Evolutionary conservation across 106 monocot genomes (phyloP), one percentile per base, ranked within the genome.

Genomic region (Amphibolis antarctica): DNA sequence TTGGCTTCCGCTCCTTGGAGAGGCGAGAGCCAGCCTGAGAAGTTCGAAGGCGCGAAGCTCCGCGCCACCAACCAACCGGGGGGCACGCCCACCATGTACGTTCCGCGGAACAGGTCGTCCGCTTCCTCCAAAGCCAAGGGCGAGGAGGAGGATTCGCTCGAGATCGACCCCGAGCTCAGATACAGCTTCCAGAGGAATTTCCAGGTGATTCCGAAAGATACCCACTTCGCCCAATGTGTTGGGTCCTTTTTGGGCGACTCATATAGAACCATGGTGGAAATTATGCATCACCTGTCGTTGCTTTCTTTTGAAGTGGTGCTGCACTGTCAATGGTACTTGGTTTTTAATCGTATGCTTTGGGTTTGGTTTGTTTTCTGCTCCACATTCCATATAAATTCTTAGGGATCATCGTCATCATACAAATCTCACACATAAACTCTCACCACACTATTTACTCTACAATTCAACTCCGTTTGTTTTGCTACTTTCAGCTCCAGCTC

Each of bases 121-220:
- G 67, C 18, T 31, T 67, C 67, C 13, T 67, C 67, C 50, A 61
- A 24, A 22, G 45, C 45, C 12, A 17, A 17, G n/a, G 59, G 3
- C 28, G 31, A 52, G 42, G 55, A 65, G 0, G 62, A 21, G 3
- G 71, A 66, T 11, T 49, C 67, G 23, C 54, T 60, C 67, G 77
- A 72, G 61, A 71, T 72, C 56, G 77, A 77, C 52, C 71, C 77
- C 4, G 77, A 77, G 63, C 77, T 77, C 61, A 27, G 77, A 55
- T 77, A 77, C 63, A 72, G 72, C 52, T 77, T 77, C 44, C 72
- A 77, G 55, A 71, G 77, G 48, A 77, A 77, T 61, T 22, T 72
- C 13, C 65, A 60, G 72, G 77, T 77, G 12, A 26, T 13, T 48
- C 28, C 17, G 36, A 36, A 36, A 36, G 7, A 36, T 36, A 36